Evolutionary conservation across 1,284 basidiomycete species (phyloP).

Genomic region (Hemileia vastatrix): DNA sequence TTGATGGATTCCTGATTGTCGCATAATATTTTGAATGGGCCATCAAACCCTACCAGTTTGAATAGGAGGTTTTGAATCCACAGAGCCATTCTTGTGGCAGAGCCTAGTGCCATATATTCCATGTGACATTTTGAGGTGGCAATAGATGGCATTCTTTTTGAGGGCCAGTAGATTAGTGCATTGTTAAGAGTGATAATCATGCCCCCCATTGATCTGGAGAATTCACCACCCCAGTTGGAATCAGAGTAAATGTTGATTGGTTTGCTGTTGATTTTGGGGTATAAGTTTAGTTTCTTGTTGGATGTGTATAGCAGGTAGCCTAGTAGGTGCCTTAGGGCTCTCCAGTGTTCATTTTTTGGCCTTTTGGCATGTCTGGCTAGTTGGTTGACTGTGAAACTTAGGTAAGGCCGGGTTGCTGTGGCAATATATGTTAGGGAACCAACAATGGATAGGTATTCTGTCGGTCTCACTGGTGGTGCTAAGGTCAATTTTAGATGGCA

Average conservation of each 20-base stretch:
- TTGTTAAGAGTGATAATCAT: not conserved
- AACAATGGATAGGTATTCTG: not conserved
- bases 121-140: not conserved
- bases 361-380: not conserved
- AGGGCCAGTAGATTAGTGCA: not conserved
- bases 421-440: not conserved
- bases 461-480: too few relatives aligned
- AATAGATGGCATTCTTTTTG: not conserved
- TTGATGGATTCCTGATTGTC: too few relatives aligned
- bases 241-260: not conserved
- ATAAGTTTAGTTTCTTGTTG: not conserved
- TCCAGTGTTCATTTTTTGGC: not conserved
- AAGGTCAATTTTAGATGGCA: too few relatives aligned
- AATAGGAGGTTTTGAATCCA: too few relatives aligned
- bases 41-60: too few relatives aligned
- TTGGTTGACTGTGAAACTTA: not conserved
- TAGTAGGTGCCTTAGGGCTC: too few relatives aligned
- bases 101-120: slow-evolving; percentile 8
- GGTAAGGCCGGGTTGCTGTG: not conserved
- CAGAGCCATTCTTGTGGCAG: not conserved
- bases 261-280: not conserved
- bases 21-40: too few relatives aligned
- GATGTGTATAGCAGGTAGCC: too few relatives aligned
- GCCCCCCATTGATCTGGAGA: not conserved
- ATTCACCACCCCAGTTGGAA: not conserved